Conservation (phyloP, 1,284 basidiomycete genomes). For the Ganoderma boninense region DNA sequence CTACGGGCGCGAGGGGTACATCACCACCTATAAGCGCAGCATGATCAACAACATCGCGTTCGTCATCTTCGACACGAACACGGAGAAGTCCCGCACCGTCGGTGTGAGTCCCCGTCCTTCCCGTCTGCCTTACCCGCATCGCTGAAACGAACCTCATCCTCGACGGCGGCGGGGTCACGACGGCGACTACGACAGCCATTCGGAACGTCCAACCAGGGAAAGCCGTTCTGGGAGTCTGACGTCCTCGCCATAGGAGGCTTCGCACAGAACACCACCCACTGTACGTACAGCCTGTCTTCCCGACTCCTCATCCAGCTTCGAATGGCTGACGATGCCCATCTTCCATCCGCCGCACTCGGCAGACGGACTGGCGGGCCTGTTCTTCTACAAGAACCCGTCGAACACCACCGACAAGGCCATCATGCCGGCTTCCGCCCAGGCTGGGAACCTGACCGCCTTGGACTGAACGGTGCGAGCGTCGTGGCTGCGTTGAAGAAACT, state of each 20-base stretch:
- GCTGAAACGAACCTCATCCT: no score
- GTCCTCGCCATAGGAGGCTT: slow-evolving; percentile 26
- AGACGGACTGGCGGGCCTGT: slow-evolving; percentile 28
- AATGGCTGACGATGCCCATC: no score
- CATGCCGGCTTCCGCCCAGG: not conserved
- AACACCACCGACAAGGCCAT: not conserved
- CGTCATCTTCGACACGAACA: slow-evolving; percentile 26
- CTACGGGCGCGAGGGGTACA: slow-evolving; percentile 27
- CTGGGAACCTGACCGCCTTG: not conserved
- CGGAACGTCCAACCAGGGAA: slow-evolving; percentile 28
- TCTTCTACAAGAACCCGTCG: slow-evolving; percentile 25
- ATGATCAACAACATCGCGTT: slow-evolving; percentile 28
- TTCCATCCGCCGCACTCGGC: not conserved
- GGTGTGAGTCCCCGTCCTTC: slow-evolving; percentile 13
- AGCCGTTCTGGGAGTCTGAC: slow-evolving; percentile 24
- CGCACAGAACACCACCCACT: slow-evolving; percentile 8
- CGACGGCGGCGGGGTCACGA: no score
- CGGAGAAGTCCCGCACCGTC: slow-evolving; percentile 18
- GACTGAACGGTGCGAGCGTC: not conserved
- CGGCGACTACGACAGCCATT: slow-evolving; percentile 26
- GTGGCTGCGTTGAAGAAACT: no score
- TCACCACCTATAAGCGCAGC: slow-evolving; percentile 24
- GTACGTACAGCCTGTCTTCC: not conserved
- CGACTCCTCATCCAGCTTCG: not conserved
- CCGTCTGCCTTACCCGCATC: not conserved